Evolutionary conservation across 1,139 yeast species (phyloP), one percentile per base, ranked within the genome.

Genomic region (Pichia terricola): DNA sequence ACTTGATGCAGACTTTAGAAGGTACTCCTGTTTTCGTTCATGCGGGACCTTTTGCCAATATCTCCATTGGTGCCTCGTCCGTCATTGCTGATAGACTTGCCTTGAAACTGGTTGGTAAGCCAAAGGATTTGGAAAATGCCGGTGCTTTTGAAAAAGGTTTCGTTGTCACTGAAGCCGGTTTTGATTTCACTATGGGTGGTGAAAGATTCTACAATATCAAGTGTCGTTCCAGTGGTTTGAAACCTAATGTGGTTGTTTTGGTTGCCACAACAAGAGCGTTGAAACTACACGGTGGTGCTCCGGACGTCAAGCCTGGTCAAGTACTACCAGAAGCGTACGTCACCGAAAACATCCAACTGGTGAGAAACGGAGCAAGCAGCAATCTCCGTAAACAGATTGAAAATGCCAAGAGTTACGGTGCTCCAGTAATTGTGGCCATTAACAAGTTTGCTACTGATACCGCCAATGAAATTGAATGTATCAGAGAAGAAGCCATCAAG

Each of bases 111-210:
- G 72, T 72, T 34, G 79, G 79, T 52, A 61, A 62, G 16, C 61
- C 64, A 25, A 50, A 53, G 38, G 70, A 75, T 31, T 7, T 10
- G 25, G 34, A 26, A 9, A 16, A 16, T 27, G 41, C 31, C 22
- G 37, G 41, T n/a, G 22, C 35, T n/a, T 34, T 38, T 16, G 63
- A 64, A 47, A 60, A 66, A 38, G 91, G 91, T 45, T 83, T 72
- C 53, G 94, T 83, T 44, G 81, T 83, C 42, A 83, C 94, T 38
- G 94, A 83, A 63, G 91, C 91, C 26, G 94, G 94, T 39, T 83
- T 83, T 59, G 94, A 83, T 62, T 83, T 83, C 64, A 81, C 91
- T 37, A 83, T 83, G 94, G 94, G 94, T 54, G 94, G 94, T 56
- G 94, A 83, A 67, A 72, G 94, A 62, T 82, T 82, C 63, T 76